A percentile compares a stretch with the other conserved stretches of the same genome.
These are phyloP conservation scores for Hylodesmum podocarpum DNA, from an alignment of 306 rosid genomes.

Conservation along the genomic window DNA sequence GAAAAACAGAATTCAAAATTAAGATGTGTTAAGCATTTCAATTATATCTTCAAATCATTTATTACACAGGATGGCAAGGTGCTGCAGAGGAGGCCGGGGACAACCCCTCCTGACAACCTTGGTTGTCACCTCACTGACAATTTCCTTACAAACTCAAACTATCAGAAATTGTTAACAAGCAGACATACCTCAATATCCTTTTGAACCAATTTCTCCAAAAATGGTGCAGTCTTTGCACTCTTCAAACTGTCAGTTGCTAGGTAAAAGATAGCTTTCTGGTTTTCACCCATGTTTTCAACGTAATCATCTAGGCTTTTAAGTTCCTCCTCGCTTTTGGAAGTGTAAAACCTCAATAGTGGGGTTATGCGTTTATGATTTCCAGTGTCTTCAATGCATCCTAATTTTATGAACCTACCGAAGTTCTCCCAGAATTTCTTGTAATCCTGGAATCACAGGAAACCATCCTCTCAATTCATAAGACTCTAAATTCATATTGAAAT, in stretches of 20 bases:
- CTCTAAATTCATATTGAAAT: slow-evolving; percentile 6
- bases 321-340: slow-evolving; percentile 93
- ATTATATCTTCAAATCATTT: neutral
- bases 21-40: neutral
- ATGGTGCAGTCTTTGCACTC: slow-evolving; percentile 96
- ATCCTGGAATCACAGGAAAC: slow-evolving; percentile 54
- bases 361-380: slow-evolving; percentile 98
- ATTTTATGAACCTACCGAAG: slow-evolving; percentile 89
- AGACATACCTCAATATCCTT: slow-evolving; percentile 85
- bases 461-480: slow-evolving; percentile 15
- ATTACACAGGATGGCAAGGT: neutral
- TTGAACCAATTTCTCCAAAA: slow-evolving; percentile 88
- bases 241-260: slow-evolving; percentile 96
- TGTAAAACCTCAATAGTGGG: slow-evolving; percentile 83
- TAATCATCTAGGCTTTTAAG: slow-evolving; percentile 89
- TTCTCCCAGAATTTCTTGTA: slow-evolving; percentile 99
- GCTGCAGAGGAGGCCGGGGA: neutral
- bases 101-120: neutral
- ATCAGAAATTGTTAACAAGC: neutral
- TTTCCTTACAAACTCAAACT: neutral
- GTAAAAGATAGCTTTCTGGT: slow-evolving; percentile 90
- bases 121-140: neutral
- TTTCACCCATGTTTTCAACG: slow-evolving; percentile 93
- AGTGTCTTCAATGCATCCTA: slow-evolving; percentile 88
- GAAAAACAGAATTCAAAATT: neutral